Percentiles rank a stretch among this genome's conserved stretches.
phyloP scores from a whole-genome alignment of 164 flowering plant genomes.

The Protea cynaroides region DNA sequence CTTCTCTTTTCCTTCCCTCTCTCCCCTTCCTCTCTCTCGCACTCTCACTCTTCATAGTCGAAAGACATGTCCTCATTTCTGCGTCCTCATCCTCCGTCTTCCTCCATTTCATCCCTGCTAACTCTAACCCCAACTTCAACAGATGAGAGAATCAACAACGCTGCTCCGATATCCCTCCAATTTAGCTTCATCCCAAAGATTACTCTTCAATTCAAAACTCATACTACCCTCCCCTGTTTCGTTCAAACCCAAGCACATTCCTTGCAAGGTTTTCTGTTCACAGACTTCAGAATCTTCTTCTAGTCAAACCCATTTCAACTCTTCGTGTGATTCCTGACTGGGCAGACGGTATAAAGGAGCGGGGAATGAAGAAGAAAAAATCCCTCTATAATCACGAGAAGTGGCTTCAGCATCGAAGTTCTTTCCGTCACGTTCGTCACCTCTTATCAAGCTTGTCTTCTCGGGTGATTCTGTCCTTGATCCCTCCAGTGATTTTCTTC shows the following conservation, averaged over 20 bases:
- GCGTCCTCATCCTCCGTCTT: constrained; percentile 18
- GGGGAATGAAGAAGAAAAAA: constrained; percentile 53
- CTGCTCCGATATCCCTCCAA: constrained; percentile 18
- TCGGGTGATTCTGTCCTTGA: constrained; percentile 69
- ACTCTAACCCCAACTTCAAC: constrained; percentile 21
- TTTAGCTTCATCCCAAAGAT: constrained; percentile 21
- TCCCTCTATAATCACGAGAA: constrained; percentile 59
- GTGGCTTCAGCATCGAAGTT: constrained; percentile 82
- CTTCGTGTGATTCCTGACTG: constrained; percentile 64
- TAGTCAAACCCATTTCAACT: constrained; percentile 26
- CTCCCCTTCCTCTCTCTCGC: background rate
- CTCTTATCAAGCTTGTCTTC: constrained; percentile 61
- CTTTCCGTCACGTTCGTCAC: constrained; percentile 80
- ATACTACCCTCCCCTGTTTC: constrained; percentile 21
- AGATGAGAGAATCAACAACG: constrained; percentile 28
- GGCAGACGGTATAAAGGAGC: constrained; percentile 72
- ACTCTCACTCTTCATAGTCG: too few species aligned
- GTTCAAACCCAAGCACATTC: constrained; percentile 16
- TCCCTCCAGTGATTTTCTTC: constrained; percentile 79
- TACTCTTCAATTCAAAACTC: constrained; percentile 19
- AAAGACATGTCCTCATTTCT: constrained; percentile 12
- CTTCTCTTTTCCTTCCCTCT: background rate
- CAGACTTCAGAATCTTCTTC: constrained; percentile 14
- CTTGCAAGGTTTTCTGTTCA: constrained; percentile 10
- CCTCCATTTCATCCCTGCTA: constrained; percentile 16